Evolutionary conservation across 2,329 filamentous ascomycete genomes (phyloP).

Genomic region (Penicillium sp.): DNA sequence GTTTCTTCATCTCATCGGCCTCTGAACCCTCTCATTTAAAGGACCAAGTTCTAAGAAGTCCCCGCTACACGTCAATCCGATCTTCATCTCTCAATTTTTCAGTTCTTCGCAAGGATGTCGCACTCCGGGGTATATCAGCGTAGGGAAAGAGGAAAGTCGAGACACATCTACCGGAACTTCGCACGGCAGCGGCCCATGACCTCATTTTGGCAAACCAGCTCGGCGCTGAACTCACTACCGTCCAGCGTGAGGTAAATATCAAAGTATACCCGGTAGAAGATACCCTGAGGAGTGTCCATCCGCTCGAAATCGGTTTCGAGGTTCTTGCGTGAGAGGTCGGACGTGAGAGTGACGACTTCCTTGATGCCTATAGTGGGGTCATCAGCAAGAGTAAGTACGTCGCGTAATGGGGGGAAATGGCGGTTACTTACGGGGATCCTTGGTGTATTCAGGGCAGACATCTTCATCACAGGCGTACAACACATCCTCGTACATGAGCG

Average conservation of each 20-base stretch:
- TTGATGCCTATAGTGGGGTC: constrained; percentile 74
- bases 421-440: constrained; percentile 89
- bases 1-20: background rate
- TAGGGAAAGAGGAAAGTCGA: background rate
- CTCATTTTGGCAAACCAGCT: constrained; percentile 98
- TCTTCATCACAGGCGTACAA: constrained; percentile 97
- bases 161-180: constrained; percentile 67
- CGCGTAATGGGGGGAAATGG: too few species aligned
- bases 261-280: constrained; percentile 79
- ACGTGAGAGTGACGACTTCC: constrained; percentile 96
- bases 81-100: background rate
- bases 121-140: constrained; percentile 5
- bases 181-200: constrained; percentile 97
- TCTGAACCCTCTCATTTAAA: background rate
- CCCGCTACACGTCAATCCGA: background rate
- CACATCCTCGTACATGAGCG: constrained; percentile 99
- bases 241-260: constrained; percentile 87
- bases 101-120: background rate
- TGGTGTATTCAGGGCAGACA: constrained; percentile 97
- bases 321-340: constrained; percentile 95
- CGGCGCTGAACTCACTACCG: constrained; percentile 95
- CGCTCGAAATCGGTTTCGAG: constrained; percentile 98
- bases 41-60: background rate
- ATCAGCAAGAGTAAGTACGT: background rate
- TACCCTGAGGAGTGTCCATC: constrained; percentile 98